Percentiles rank a stretch among this genome's conserved stretches.
Evolutionary conservation across 2,329 filamentous ascomycete genomes (phyloP).

Genomic region (Cladosporium sp.): DNA sequence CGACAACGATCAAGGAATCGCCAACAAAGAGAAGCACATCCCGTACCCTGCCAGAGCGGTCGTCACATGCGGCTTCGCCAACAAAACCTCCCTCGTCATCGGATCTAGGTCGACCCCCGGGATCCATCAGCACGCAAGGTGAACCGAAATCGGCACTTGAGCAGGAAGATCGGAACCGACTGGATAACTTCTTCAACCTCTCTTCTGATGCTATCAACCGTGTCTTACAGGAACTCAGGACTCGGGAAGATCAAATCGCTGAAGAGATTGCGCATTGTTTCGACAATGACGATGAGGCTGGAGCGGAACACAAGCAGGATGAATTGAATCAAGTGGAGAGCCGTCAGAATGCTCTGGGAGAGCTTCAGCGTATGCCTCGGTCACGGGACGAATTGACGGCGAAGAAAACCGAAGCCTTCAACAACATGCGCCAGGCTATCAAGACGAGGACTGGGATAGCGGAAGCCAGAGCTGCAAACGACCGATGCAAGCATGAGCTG

Average conservation of each 20-base stretch:
- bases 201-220: conserved; percentile 18
- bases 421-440: conserved; percentile 20
- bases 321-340: conserved; percentile 20
- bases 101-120: background rate
- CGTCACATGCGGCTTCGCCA: background rate
- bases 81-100: conserved; percentile 3
- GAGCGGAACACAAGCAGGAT: conserved; percentile 13
- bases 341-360: conserved; percentile 16
- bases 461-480: conserved; percentile 24
- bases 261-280: conserved; percentile 20
- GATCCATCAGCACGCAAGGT: conserved; percentile 5
- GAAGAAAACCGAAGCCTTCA: conserved; percentile 5
- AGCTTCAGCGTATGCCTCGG: conserved; percentile 18
- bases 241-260: conserved; percentile 17
- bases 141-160: conserved; percentile 9
- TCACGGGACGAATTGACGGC: conserved; percentile 21
- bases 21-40: background rate
- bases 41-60: background rate
- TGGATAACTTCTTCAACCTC: conserved; percentile 20
- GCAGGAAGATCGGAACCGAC: conserved; percentile 10
- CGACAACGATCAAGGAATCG: conserved; percentile 1
- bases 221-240: conserved; percentile 15
- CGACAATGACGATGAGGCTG: conserved; percentile 20
- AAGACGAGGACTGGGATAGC: conserved; percentile 16
- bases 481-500: conserved; percentile 22